Conservation (phyloP, 2,329 filamentous ascomycete species). For the Aspergillus sp. region DNA sequence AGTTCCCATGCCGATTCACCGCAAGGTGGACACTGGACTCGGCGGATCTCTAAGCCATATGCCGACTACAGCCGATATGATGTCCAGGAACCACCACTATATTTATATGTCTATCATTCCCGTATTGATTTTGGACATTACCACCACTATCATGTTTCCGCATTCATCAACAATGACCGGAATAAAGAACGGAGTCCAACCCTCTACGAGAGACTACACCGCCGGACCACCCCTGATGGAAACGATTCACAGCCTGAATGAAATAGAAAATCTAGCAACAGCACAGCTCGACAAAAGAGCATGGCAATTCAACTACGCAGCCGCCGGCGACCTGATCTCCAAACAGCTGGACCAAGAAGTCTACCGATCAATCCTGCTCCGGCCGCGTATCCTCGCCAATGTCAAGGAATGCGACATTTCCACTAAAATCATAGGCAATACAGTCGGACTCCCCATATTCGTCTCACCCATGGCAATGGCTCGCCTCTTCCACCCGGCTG, state of each 20-base stretch:
- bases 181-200: no score
- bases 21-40: no score
- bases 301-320: background rate
- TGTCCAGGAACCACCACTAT: no score
- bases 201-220: no score
- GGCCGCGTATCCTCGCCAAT: slow-evolving; percentile 83
- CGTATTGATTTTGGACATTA: no score
- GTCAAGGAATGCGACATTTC: slow-evolving; percentile 69
- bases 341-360: background rate
- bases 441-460: slow-evolving; percentile 73
- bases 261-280: background rate
- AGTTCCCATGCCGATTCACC: no score
- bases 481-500: slow-evolving; percentile 75
- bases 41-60: no score
- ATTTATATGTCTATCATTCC: no score
- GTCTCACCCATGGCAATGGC: slow-evolving; percentile 86
- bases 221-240: background rate
- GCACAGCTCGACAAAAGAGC: background rate
- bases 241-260: background rate
- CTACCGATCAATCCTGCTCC: slow-evolving; percentile 68
- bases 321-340: background rate
- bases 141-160: no score
- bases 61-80: no score
- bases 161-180: no score
- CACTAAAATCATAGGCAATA: slow-evolving; percentile 72